Evolutionary conservation across 192 early-diverging fungal genomes (phyloP), one percentile per base, ranked within the genome.

Genomic region (Linnemannia hyalina): DNA sequence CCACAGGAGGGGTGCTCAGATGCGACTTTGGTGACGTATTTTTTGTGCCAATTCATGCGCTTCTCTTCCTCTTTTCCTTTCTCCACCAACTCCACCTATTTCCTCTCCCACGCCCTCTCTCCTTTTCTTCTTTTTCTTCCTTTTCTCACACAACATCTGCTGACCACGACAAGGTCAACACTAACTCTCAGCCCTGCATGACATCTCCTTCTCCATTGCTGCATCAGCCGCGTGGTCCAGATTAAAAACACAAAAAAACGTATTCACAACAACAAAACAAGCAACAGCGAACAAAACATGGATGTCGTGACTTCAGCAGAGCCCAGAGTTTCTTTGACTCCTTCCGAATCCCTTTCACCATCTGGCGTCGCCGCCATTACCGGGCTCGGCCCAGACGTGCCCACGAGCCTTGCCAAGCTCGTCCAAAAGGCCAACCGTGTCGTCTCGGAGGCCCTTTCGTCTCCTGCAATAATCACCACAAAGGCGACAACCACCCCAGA

Each of bases 141-240:
- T 22, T 4, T 54, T 22, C 52, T 16, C 20, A 6, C 16, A 23
- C 1, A 54, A 35, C 35, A 35, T 35, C 54, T n/a, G 15, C 55
- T 57, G 55, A 57, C 55, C 55, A 57, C 55, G 55, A 57, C 55
- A 57, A 57, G 55, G 55, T 57, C 55, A 57, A 57, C 55, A 23
- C 7, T 23, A 57, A 57, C 55, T 26, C 55, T 26, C 55, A 15
- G 4, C n/a, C 55, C 55, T 26, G n/a, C 6, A 57, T 57, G 55
- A 23, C n/a, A 9, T 26, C 55, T 26, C 2, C 9, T 10, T 26
- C 22, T 18, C n/a, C 55, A 57, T n/a, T 57, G 55, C 55, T 57
- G 22, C n/a, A 57, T 10, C 55, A 57, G n/a, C 55, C 49, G 49
- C 20, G 55, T 57, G 55, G 55, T 57, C 55, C n/a, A 10, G 23